These are phyloP conservation scores for Mycena leptocephala DNA, from an alignment of 768 basidiomycete species.

Conservation along the genomic window DNA sequence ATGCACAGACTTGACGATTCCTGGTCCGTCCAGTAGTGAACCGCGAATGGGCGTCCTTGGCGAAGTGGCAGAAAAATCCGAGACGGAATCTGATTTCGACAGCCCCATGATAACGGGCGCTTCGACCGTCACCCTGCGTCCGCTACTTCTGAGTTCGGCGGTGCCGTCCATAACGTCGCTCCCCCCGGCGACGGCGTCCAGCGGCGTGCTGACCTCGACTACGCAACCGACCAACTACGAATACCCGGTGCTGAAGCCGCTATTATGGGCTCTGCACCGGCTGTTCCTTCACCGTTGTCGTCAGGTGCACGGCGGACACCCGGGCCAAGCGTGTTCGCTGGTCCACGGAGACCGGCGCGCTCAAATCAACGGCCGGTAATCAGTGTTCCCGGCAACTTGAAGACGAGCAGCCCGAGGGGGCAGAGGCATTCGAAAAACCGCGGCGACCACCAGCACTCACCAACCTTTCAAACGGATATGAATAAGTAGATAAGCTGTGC, in stretches of 20 bases:
- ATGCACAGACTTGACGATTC: constrained; percentile 41
- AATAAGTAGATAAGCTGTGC: neutral
- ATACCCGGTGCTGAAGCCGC: constrained; percentile 41
- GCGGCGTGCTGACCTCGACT: constrained; percentile 20
- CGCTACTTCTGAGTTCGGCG: constrained; percentile 26
- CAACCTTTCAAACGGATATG: neutral
- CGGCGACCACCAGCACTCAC: constrained; percentile 60
- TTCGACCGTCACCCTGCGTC: constrained; percentile 20
- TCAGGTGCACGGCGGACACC: constrained; percentile 21
- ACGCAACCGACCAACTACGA: constrained; percentile 19
- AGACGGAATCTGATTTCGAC: constrained; percentile 31
- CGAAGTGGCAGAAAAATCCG: constrained; percentile 36
- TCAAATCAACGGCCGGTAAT: constrained; percentile 44
- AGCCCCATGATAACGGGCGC: constrained; percentile 24
- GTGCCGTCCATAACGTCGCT: constrained; percentile 26
- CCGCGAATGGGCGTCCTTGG: constrained; percentile 3
- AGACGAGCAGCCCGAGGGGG: constrained; percentile 34
- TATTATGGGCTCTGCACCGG: constrained; percentile 52
- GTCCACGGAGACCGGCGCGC: constrained; percentile 10
- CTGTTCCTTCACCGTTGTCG: constrained; percentile 41
- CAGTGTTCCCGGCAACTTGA: constrained; percentile 44
- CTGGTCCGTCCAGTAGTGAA: constrained; percentile 28
- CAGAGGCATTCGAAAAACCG: constrained; percentile 43
- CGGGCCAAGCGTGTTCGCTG: neutral
- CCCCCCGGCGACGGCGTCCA: constrained; percentile 22